Conservation (phyloP, 78 protist species). For the Dictyostelium brefeldianum region DNA sequence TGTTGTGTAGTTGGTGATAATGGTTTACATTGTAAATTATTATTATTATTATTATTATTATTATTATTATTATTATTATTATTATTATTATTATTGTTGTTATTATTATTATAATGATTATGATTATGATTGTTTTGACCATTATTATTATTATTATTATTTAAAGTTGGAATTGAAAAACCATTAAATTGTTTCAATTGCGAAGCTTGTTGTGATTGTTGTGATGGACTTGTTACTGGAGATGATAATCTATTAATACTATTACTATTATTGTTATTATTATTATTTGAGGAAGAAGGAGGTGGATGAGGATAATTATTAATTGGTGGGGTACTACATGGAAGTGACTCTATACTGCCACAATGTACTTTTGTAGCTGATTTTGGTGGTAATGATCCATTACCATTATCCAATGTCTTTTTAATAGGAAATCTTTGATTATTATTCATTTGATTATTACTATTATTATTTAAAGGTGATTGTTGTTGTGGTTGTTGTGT, state of each 20-base stretch:
- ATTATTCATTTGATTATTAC: neutral
- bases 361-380: neutral
- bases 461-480: neutral
- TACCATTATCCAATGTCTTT: neutral
- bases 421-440: neutral
- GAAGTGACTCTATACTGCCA: conserved; percentile 17
- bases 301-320: neutral
- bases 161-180: neutral
- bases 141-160: neutral
- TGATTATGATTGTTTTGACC: neutral
- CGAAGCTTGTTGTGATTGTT: no score
- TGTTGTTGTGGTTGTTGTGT: neutral
- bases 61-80: conserved; percentile 8
- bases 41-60: neutral
- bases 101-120: neutral
- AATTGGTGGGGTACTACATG: neutral
- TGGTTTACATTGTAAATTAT: neutral
- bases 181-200: neutral
- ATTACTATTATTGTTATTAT: neutral
- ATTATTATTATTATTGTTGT: neutral
- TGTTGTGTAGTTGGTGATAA: neutral
- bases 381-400: neutral
- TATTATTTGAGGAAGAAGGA: neutral
- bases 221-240: neutral
- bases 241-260: neutral